These are phyloP conservation scores for Fusarium cicatricum DNA, from an alignment of 2,329 filamentous ascomycete genomes.

Conservation along the genomic window DNA sequence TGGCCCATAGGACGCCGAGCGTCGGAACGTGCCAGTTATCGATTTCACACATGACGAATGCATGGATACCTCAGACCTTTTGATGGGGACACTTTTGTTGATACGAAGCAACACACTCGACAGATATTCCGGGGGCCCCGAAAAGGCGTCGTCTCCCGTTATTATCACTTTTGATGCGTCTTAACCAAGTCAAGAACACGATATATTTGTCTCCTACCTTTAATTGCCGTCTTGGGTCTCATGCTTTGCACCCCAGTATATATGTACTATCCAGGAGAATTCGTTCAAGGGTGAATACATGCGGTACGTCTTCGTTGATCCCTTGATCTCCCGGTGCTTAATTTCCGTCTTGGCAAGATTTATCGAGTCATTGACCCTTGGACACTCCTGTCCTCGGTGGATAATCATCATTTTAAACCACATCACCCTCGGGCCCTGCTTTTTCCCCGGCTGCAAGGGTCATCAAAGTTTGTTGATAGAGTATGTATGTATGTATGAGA, in stretches of 20 bases:
- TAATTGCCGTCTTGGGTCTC: conserved; percentile 7
- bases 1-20: conserved; percentile 7
- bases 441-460: conserved; percentile 9
- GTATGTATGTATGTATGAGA: conserved; percentile 5
- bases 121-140: conserved; percentile 17
- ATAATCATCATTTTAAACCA: too few relatives aligned
- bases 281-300: background rate
- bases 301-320: conserved; percentile 13
- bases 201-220: conserved; percentile 16
- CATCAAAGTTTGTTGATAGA: conserved; percentile 24
- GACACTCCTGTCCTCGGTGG: conserved; percentile 1
- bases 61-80: conserved; percentile 7
- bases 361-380: conserved; percentile 8
- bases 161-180: background rate
- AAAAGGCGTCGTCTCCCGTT: background rate
- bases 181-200: background rate
- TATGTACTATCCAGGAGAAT: background rate
- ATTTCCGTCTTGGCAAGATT: too few relatives aligned
- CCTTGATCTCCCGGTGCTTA: background rate
- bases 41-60: conserved; percentile 14
- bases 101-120: conserved; percentile 17
- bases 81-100: conserved; percentile 7
- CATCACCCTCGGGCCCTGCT: background rate
- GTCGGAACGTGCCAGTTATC: conserved; percentile 7
- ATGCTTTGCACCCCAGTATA: conserved; percentile 2